Evolutionary conservation across 768 basidiomycete genomes (phyloP), one percentile per base, ranked within the genome.

Genomic region (Galerina sulciceps): DNA sequence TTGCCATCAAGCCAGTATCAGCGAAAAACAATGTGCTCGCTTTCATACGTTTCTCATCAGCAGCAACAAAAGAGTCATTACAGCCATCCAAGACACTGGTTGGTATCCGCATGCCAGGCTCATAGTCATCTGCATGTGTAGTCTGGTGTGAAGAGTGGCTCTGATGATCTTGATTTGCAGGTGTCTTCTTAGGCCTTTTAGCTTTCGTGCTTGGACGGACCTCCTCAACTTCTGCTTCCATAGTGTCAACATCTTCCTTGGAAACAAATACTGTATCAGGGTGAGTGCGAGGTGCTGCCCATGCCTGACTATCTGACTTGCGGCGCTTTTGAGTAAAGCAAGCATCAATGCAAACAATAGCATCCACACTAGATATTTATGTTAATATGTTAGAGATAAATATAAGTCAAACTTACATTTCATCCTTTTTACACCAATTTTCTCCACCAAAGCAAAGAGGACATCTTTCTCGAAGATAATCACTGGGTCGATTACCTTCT

Each of bases 61-160:
- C 73, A 2, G 73, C 69, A 9, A 55, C 63, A 58, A 76, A 77
- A 13, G 70, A 69, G 1, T 66, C 66, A n/a, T 68, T 49, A 52
- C 76, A 77, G 4, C 53, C 74, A 65, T 76, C 65, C 3, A 76
- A 63, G 2, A 73, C 67, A 34, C 70, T 67, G 2, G 50, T 60
- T 4, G 73, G 71, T 0, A 76, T 66, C 26, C 38, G 50, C 54
- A 74, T 66, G 1, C 60, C 61, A 8, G 52, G 36, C 43, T 74
- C 72, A 6, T 36, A 35, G 9, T 31, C 10, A 14, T 36, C 35
- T n/a, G 37, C 22, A n/a, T 43, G 26, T 26, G 3, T 17, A 13
- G 13, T 15, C 20, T 26, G 40, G 34, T 46, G 17, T 20, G 36
- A 6, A 9, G 53, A n/a, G 15, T 3, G 3, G 6, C 4, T 26